A percentile compares a stretch with the other conserved stretches of the same genome.
These are phyloP conservation scores for Exophiala dermatitidis DNA, from an alignment of 2,329 filamentous ascomycete genomes.

Conservation along the genomic window DNA sequence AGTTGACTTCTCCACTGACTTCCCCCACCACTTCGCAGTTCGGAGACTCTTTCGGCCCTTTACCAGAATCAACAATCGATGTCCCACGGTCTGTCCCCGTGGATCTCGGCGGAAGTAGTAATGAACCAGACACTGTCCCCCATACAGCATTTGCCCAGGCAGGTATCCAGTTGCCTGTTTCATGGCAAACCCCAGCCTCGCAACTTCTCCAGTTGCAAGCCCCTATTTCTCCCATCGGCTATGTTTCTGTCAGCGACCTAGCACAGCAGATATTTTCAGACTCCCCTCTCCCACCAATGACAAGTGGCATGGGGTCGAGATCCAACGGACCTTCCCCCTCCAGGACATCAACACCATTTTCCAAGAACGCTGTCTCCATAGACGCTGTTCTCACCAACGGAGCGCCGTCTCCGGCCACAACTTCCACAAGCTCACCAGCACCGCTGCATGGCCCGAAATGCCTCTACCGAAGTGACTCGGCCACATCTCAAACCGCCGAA, in stretches of 20 bases:
- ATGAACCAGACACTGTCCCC: conserved; percentile 17
- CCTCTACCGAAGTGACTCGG: conserved; percentile 25
- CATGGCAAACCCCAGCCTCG: conserved; percentile 24
- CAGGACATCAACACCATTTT: conserved; percentile 14
- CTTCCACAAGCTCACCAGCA: conserved; percentile 21
- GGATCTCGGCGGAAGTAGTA: not conserved
- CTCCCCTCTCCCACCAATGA: not conserved
- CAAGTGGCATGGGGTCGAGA: not conserved
- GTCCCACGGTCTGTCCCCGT: conserved; percentile 23
- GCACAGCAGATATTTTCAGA: conserved; percentile 27
- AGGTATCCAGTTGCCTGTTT: conserved; percentile 24
- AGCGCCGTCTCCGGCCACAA: conserved; percentile 16
- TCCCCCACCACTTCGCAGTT: conserved; percentile 22
- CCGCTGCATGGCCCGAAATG: conserved; percentile 22
- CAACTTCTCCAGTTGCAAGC: conserved; percentile 24
- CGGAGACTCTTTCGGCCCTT: conserved; percentile 15
- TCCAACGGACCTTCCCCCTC: conserved; percentile 14
- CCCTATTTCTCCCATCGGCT: conserved; percentile 23
- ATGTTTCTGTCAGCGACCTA: conserved; percentile 26
- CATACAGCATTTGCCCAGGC: conserved; percentile 23
- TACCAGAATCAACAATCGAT: conserved; percentile 10
- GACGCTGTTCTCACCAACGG: conserved; percentile 17
- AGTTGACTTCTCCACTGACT: conserved; percentile 21
- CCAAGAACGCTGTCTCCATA: conserved; percentile 17
- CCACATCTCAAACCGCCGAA: conserved; percentile 12